Conservation (phyloP, 1,284 basidiomycete genomes). For the Puccinia novopanici region DNA sequence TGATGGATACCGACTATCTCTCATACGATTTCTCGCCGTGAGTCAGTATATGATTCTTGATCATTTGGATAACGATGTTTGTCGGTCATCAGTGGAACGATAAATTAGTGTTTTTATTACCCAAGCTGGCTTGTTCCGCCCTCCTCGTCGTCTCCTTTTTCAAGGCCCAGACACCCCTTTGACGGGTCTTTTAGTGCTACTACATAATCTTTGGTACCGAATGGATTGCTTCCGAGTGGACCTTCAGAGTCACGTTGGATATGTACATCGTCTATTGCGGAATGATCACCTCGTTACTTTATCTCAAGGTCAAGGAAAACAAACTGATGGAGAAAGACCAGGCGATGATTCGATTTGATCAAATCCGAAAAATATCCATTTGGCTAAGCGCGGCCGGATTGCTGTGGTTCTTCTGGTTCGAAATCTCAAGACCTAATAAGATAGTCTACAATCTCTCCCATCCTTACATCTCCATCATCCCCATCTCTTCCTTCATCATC, state of each 20-base stretch:
- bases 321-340: slow-evolving; percentile 70
- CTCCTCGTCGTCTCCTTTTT: slow-evolving; percentile 69
- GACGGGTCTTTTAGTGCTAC: slow-evolving; percentile 67
- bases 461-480: slow-evolving; percentile 77
- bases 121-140: slow-evolving; percentile 71
- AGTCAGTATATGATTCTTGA: slow-evolving; percentile 71
- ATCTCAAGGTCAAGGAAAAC: slow-evolving; percentile 74
- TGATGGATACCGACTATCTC: slow-evolving; percentile 86
- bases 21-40: slow-evolving; percentile 84
- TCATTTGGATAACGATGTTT: slow-evolving; percentile 78
- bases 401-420: slow-evolving; percentile 78
- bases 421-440: slow-evolving; percentile 73
- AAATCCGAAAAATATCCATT: slow-evolving; percentile 63
- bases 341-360: slow-evolving; percentile 25
- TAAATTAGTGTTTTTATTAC: slow-evolving; percentile 67
- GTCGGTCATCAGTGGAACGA: slow-evolving; percentile 74
- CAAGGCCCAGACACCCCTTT: slow-evolving; percentile 68
- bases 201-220: slow-evolving; percentile 71
- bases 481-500: slow-evolving; percentile 72
- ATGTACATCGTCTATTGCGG: slow-evolving; percentile 83
- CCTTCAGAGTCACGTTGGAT: slow-evolving; percentile 81
- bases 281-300: slow-evolving; percentile 74
- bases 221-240: slow-evolving; percentile 83
- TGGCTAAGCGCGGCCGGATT: slow-evolving; percentile 65
- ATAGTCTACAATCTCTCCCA: slow-evolving; percentile 82